Evolutionary conservation across 345 rosid species (phyloP), one percentile per base, ranked within the genome.

Genomic region (Trapa incisa): DNA sequence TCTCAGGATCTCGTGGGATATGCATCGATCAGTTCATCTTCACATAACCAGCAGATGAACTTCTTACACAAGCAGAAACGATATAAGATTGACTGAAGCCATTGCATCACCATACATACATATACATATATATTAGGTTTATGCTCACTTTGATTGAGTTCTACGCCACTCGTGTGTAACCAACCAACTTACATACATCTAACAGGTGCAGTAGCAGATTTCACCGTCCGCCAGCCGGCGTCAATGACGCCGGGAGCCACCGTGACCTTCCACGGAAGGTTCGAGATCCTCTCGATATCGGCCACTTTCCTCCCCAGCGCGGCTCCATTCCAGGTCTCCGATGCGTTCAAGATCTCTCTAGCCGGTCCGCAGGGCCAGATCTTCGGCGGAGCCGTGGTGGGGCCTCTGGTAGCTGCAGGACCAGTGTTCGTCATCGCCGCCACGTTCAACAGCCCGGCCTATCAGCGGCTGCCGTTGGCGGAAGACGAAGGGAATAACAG

Each of bases 261-360:
- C 2, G 71, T 90, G n/a, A 90, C 92, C 15, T 93, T 93, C 77
- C 97, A 88, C 32, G 98, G 97, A 2, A 81, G 92, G 61, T 93
- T 93, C 63, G 97, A 90, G 36, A 85, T 93, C 38, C 80, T 93
- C 53, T 93, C 98, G 0, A 76, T 93, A 76, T 89, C 97, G n/a
- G 98, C 97, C 0, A 85, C 98, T 1, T 85, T 88, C 60, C 69
- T 88, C 54, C 82, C 92, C 33, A 84, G 73, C 32, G 70, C 88
- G 57, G 64, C 82, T 50, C 75, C 86, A 42, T 76, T 72, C 33
- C 82, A 81, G 4, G 73, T 86, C 0, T 91, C 96, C 45, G 45
- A 15, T 22, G 68, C 67, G 37, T 68, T 73, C 76, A 62, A 56
- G 37, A 58, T 73, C 67, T 61, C 72, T 42, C 67, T 73, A 7